These are phyloP conservation scores for Lagenidium giganteum DNA, from an alignment of 352 stramenopile species.

Conservation along the genomic window DNA sequence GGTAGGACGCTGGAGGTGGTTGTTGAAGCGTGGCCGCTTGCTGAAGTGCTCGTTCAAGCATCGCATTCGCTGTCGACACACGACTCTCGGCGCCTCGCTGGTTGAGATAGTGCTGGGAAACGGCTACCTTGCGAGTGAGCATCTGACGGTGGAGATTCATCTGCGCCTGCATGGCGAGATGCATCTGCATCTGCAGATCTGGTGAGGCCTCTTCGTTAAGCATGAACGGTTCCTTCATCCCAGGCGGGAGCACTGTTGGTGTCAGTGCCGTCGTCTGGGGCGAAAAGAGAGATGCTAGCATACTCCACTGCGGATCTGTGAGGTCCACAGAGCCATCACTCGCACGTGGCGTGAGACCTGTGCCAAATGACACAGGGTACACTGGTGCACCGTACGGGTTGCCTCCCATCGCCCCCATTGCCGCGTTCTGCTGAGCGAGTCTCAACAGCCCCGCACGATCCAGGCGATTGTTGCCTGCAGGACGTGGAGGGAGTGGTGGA, in stretches of 20 bases:
- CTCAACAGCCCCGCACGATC: conserved; percentile 7
- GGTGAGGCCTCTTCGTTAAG: conserved; percentile 46
- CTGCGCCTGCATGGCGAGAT: conserved; percentile 79
- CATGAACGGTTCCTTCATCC: conserved; percentile 31
- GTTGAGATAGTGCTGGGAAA: conserved; percentile 52
- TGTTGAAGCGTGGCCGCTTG: conserved; percentile 1
- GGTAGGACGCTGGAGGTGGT: neutral
- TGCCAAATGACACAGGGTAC: conserved; percentile 1
- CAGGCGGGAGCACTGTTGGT: neutral
- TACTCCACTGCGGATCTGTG: conserved; percentile 7
- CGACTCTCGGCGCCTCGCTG: conserved; percentile 13
- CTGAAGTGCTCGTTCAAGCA: conserved; percentile 17
- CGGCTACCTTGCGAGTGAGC: conserved; percentile 80
- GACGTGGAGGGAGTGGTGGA: conserved; percentile 3
- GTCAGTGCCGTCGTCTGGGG: neutral
- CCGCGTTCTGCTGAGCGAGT: conserved; percentile 14
- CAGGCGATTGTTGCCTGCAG: conserved; percentile 2
- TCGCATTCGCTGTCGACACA: conserved; percentile 6
- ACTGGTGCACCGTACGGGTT: neutral
- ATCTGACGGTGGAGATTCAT: conserved; percentile 86
- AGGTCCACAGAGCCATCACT: neutral
- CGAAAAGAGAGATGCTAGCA: conserved; percentile 3
- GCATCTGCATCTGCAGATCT: conserved; percentile 77
- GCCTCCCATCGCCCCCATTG: neutral
- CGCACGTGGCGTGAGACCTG: conserved; percentile 2